These are phyloP conservation scores for Corymbia calophylla DNA, from an alignment of 441 rosid species.

Conservation along the genomic window DNA sequence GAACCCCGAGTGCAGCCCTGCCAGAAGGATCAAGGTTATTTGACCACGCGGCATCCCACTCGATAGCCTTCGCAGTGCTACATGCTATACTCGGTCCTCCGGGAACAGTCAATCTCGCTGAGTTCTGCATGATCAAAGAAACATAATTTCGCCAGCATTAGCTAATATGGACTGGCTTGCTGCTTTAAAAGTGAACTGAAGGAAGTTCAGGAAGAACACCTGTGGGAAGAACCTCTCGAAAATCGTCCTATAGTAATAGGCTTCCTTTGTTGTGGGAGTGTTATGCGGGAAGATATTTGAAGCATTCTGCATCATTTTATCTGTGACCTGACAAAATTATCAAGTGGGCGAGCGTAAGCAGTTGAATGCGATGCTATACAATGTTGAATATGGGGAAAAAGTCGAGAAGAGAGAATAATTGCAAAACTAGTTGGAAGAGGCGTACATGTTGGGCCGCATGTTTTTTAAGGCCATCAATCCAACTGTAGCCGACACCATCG, in stretches of 20 bases:
- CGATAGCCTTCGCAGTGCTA: constrained; percentile 79
- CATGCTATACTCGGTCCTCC: constrained; percentile 91
- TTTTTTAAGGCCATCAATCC: constrained; percentile 92
- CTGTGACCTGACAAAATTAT: constrained; percentile 42
- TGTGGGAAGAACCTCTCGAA: constrained; percentile 91
- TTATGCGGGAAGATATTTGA: constrained; percentile 62
- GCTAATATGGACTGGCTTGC: background rate
- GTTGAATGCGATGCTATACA: background rate
- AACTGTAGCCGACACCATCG: constrained; percentile 92
- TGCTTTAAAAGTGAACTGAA: background rate
- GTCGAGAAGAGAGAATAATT: background rate
- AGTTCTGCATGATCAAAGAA: constrained; percentile 38
- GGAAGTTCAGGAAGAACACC: constrained; percentile 14
- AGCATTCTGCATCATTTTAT: constrained; percentile 79
- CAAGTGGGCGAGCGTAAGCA: background rate
- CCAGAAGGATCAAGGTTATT: constrained; percentile 86
- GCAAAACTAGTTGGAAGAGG: background rate
- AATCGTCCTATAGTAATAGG: constrained; percentile 78
- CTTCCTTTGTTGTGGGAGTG: constrained; percentile 78
- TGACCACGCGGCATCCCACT: constrained; percentile 80
- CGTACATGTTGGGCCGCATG: constrained; percentile 61
- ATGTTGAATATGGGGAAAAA: background rate
- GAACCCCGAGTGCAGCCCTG: constrained; percentile 84
- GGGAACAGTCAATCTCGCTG: constrained; percentile 74
- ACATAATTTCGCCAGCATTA: background rate